Percentiles rank a stretch among this genome's conserved stretches.
phyloP scores from a whole-genome alignment of 225 moss, liverwort and hornwort genomes.

The Asterella californica region DNA sequence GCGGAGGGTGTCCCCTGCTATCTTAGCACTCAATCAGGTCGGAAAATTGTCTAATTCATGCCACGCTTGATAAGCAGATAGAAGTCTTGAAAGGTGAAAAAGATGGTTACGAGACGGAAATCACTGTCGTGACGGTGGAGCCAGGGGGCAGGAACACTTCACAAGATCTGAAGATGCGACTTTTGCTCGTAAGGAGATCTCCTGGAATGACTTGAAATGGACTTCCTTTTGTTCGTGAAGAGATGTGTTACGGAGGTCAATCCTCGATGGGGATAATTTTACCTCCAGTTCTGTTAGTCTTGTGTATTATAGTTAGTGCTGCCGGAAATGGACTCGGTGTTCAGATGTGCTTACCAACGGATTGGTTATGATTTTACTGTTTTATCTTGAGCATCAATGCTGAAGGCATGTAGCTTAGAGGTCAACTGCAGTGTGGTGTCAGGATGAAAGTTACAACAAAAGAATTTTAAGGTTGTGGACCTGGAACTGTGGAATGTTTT shows the following conservation, averaged over 20 bases:
- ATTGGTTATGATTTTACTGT: neutral
- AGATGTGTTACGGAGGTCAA: neutral
- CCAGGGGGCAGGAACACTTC: constrained; percentile 49
- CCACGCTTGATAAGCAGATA: constrained; percentile 33
- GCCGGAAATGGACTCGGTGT: neutral
- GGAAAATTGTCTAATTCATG: neutral
- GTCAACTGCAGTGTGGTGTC: neutral
- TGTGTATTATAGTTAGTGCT: neutral
- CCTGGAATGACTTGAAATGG: neutral
- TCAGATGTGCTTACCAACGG: neutral
- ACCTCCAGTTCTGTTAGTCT: neutral
- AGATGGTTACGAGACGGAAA: constrained; percentile 61
- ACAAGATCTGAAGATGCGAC: constrained; percentile 48
- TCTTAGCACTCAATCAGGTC: neutral
- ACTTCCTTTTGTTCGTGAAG: neutral
- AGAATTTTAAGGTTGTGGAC: neutral
- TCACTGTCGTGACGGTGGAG: constrained; percentile 71
- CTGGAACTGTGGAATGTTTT: neutral
- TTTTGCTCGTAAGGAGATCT: constrained; percentile 49
- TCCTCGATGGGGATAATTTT: neutral
- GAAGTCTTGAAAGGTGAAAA: constrained; percentile 57
- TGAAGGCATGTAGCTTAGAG: neutral
- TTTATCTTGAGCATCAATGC: neutral
- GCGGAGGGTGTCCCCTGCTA: neutral
- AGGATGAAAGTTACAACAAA: too few species aligned